phyloP scores from a whole-genome alignment of 2,329 filamentous ascomycete species.

The Camillea tinctor region DNA sequence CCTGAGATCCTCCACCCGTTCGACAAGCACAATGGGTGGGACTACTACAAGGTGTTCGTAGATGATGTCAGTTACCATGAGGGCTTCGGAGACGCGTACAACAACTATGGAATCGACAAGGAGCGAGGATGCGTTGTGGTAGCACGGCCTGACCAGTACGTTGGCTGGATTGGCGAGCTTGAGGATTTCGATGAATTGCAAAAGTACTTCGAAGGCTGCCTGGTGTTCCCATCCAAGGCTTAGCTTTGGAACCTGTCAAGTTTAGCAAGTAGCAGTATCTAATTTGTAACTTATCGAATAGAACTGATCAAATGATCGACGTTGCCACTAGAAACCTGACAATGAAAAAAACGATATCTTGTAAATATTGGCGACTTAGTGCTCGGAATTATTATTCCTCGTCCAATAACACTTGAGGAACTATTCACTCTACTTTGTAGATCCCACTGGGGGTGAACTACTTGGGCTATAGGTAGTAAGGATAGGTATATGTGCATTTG shows the following conservation, averaged over 20 bases:
- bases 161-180: slow-evolving; percentile 44
- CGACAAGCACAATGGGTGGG: slow-evolving; percentile 47
- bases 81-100: slow-evolving; percentile 50
- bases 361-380: too few relatives aligned
- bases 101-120: slow-evolving; percentile 56
- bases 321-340: too few relatives aligned
- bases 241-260: neutral
- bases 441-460: too few relatives aligned
- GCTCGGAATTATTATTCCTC: too few relatives aligned
- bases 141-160: slow-evolving; percentile 66
- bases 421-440: too few relatives aligned
- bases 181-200: slow-evolving; percentile 36
- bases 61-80: slow-evolving; percentile 57
- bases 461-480: too few relatives aligned
- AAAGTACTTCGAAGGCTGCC: slow-evolving; percentile 34
- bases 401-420: too few relatives aligned
- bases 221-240: slow-evolving; percentile 15
- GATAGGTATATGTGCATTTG: too few relatives aligned
- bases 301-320: neutral
- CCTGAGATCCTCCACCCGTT: slow-evolving; percentile 49
- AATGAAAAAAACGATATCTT: too few relatives aligned
- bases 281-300: neutral
- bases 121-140: slow-evolving; percentile 58
- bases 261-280: neutral
- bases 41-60: slow-evolving; percentile 57